Conservation (phyloP, 2,329 filamentous ascomycete genomes). For the Periglandula ipomoeae region DNA sequence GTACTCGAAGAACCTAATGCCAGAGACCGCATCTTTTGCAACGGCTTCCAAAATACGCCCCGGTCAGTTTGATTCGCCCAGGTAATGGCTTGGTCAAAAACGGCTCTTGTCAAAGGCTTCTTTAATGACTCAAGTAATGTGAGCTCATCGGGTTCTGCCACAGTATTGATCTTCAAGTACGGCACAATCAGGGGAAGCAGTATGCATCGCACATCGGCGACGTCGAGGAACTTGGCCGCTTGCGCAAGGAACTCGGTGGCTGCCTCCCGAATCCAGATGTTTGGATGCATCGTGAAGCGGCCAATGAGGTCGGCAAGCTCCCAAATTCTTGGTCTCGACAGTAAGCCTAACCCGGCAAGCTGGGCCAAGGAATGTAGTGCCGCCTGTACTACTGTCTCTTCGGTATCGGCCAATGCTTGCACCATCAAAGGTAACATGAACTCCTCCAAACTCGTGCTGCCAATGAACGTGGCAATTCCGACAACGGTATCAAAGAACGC, state of each 20-base stretch:
- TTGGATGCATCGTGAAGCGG: conserved; percentile 87
- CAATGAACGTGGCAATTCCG: conserved; percentile 83
- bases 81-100: conserved; percentile 75
- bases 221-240: conserved; percentile 64
- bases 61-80: conserved; percentile 80
- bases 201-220: conserved; percentile 76
- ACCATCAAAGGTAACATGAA: conserved; percentile 95
- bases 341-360: conserved; percentile 78
- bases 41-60: conserved; percentile 79
- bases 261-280: conserved; percentile 89
- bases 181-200: conserved; percentile 70
- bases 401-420: conserved; percentile 83
- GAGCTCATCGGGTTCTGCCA: conserved; percentile 59
- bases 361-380: conserved; percentile 81
- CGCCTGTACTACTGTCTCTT: conserved; percentile 89
- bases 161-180: conserved; percentile 67
- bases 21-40: conserved; percentile 53
- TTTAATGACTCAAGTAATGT: conserved; percentile 74
- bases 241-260: conserved; percentile 75
- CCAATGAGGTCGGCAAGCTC: conserved; percentile 77
- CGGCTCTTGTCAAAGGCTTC: conserved; percentile 65
- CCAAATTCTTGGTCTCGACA: conserved; percentile 78
- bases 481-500: conserved; percentile 95
- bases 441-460: conserved; percentile 81
- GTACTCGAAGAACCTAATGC: conserved; percentile 54